phyloP scores from a whole-genome alignment of 495 filamentous ascomycete species.

The Platismatia glauca region DNA sequence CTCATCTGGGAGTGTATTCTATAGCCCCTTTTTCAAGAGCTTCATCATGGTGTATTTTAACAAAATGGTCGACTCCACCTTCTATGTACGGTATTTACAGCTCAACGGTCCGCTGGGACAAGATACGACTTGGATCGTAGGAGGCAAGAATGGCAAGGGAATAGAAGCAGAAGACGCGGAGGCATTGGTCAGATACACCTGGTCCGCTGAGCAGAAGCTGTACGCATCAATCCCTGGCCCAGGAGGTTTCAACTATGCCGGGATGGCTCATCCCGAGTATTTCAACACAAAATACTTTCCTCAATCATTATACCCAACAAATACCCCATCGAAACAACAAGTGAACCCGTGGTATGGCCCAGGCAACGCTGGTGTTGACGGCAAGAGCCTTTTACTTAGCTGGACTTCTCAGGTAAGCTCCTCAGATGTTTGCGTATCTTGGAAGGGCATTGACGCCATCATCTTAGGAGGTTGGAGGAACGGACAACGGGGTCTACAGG shows the following conservation, averaged over 20 bases:
- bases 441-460: conserved; percentile 2
- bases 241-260: conserved; percentile 30
- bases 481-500: conserved; percentile 16
- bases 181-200: conserved; percentile 25
- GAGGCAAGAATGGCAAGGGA: conserved; percentile 23
- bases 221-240: conserved; percentile 23
- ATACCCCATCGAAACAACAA: conserved; percentile 8
- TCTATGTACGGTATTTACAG: conserved; percentile 27
- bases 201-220: conserved; percentile 26
- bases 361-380: conserved; percentile 17
- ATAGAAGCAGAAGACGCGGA: conserved; percentile 26
- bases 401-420: conserved; percentile 24
- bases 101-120: conserved; percentile 18
- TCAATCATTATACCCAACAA: conserved; percentile 20
- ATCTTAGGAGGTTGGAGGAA: conserved; percentile 14
- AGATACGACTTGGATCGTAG: conserved; percentile 18
- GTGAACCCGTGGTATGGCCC: conserved; percentile 23
- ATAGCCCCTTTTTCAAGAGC: conserved; percentile 28
- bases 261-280: conserved; percentile 25
- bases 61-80: conserved; percentile 28
- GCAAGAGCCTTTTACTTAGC: conserved; percentile 23
- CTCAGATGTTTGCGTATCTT: not conserved
- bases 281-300: conserved; percentile 27
- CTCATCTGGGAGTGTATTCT: conserved; percentile 28
- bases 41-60: conserved; percentile 32